These are phyloP conservation scores for Urostyla sp. DNA, from an alignment of 73 alveolate genomes.

Conservation along the genomic window DNA sequence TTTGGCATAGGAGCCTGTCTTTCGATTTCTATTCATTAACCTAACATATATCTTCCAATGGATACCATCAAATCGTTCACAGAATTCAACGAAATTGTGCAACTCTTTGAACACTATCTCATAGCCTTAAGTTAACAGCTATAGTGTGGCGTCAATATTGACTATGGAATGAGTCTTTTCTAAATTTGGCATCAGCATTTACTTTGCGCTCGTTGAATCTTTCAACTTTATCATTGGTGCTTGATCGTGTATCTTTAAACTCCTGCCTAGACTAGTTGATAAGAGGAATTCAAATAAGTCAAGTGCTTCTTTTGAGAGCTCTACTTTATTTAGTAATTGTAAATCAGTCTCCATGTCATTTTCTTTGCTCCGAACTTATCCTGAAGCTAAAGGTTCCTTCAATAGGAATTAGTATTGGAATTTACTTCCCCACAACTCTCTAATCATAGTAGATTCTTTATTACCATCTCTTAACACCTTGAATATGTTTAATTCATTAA, in stretches of 20 bases:
- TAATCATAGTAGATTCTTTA: conserved; percentile 26
- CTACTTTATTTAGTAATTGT: conserved; percentile 5
- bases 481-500: conserved; percentile 37
- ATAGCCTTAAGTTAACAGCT: conserved; percentile 54
- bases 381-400: conserved; percentile 20
- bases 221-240: conserved; percentile 52
- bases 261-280: conserved; percentile 58
- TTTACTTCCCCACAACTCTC: conserved; percentile 26
- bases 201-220: conserved; percentile 7
- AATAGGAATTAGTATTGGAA: conserved; percentile 32
- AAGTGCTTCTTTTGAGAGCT: conserved; percentile 64
- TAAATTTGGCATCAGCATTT: conserved; percentile 53
- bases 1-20: conserved; percentile 52
- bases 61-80: conserved; percentile 60
- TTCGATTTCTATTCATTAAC: conserved; percentile 53
- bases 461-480: conserved; percentile 59
- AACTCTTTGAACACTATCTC: conserved; percentile 65
- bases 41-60: conserved; percentile 68
- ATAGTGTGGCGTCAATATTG: conserved; percentile 50
- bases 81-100: conserved; percentile 58
- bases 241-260: conserved; percentile 31
- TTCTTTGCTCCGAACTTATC: conserved; percentile 13
- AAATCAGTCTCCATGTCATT: conserved; percentile 41
- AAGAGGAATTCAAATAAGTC: conserved; percentile 65
- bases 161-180: conserved; percentile 63